These are phyloP conservation scores for Berkeleyomyces rouxiae DNA, from an alignment of 2,329 filamentous ascomycete species.

Conservation along the genomic window DNA sequence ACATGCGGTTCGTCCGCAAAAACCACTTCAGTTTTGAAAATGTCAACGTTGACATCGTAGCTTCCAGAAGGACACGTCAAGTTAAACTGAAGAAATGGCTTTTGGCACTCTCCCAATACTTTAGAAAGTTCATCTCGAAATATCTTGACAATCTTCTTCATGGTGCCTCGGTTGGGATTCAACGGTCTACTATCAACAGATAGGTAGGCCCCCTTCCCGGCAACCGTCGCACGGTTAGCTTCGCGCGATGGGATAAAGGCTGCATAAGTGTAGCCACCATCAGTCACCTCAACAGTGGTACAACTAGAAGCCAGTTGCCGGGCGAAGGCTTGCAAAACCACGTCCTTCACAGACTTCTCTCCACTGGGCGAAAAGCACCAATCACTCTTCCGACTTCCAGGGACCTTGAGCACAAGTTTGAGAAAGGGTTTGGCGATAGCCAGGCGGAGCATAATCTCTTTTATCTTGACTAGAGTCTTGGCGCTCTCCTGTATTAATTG, in stretches of 20 bases:
- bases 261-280: slow-evolving; percentile 27
- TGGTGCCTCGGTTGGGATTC: slow-evolving; percentile 33
- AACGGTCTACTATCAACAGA: slow-evolving; percentile 55
- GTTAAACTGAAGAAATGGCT: slow-evolving; percentile 46
- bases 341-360: slow-evolving; percentile 34
- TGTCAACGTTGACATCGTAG: slow-evolving; percentile 58
- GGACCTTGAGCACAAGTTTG: slow-evolving; percentile 42
- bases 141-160: slow-evolving; percentile 39
- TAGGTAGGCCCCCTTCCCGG: slow-evolving; percentile 38
- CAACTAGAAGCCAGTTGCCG: slow-evolving; percentile 39
- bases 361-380: slow-evolving; percentile 48
- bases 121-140: slow-evolving; percentile 35
- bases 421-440: slow-evolving; percentile 48
- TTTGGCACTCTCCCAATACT: slow-evolving; percentile 22
- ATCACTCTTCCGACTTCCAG: slow-evolving; percentile 32
- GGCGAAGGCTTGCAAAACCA: slow-evolving; percentile 45
- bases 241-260: slow-evolving; percentile 40
- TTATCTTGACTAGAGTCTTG: slow-evolving; percentile 41
- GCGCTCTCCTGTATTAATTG: slow-evolving; percentile 37
- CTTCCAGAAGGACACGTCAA: slow-evolving; percentile 43
- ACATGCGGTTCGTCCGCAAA: slow-evolving; percentile 39
- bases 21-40: slow-evolving; percentile 54
- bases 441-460: slow-evolving; percentile 44
- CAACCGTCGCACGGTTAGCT: slow-evolving; percentile 27
- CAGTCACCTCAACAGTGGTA: slow-evolving; percentile 23